phyloP scores from a whole-genome alignment of 208 protist genomes.

The Acanthamoeba polyphaga region DNA sequence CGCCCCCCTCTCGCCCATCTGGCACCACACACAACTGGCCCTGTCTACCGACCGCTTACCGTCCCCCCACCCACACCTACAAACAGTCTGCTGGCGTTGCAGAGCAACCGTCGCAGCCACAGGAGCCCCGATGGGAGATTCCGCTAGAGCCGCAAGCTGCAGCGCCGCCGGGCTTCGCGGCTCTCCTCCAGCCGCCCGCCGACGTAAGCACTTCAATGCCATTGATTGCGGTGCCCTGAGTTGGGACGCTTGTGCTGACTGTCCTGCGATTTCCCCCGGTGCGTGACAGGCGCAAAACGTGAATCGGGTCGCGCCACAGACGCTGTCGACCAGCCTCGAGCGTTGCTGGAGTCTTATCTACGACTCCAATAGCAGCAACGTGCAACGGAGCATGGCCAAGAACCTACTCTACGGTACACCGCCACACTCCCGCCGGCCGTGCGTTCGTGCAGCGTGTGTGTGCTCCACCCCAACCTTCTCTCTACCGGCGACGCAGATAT shows the following conservation, averaged over 20 bases:
- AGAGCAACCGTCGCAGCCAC: background rate
- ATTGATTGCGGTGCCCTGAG: too few species aligned
- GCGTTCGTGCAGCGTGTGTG: too few species aligned
- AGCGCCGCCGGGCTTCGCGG: background rate
- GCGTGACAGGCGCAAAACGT: background rate
- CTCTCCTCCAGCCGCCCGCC: background rate
- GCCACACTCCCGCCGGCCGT: background rate
- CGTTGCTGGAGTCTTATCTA: conserved; percentile 1
- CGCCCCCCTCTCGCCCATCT: too few species aligned
- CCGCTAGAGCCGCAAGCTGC: background rate
- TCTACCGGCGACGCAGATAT: background rate
- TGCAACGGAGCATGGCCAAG: background rate
- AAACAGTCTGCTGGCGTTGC: background rate
- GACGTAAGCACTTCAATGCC: background rate
- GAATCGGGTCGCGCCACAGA: background rate
- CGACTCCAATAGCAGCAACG: background rate
- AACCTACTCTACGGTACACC: background rate
- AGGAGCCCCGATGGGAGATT: background rate
- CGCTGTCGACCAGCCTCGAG: background rate
- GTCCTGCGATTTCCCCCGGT: too few species aligned
- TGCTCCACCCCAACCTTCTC: background rate
- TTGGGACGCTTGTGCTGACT: too few species aligned
- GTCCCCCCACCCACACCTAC: background rate
- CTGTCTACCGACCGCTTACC: too few species aligned
- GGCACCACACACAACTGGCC: too few species aligned